phyloP scores from a whole-genome alignment of 2,329 filamentous ascomycete species.

The Aspergillus uvarum region DNA sequence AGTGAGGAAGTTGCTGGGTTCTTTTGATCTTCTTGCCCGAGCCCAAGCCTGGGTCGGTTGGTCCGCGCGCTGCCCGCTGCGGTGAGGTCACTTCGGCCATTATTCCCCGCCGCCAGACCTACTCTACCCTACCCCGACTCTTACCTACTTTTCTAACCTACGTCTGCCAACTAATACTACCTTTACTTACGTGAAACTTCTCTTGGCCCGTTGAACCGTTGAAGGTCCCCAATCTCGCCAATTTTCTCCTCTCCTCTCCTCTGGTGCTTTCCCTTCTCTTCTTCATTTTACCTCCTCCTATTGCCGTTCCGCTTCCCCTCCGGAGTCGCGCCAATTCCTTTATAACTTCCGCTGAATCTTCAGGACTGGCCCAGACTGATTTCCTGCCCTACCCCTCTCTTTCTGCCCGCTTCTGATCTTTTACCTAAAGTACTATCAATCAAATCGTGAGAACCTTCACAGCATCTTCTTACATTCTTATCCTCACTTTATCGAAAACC shows the following conservation, averaged over 20 bases:
- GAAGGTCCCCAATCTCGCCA: not conserved
- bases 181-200: too few species aligned
- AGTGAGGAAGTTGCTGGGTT: constrained; percentile 26
- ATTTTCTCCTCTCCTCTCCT: not conserved
- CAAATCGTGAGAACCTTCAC: not conserved
- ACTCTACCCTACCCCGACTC: too few species aligned
- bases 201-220: not conserved
- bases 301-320: not conserved
- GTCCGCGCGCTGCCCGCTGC: constrained; percentile 22
- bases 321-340: not conserved
- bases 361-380: not conserved
- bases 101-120: constrained; percentile 11
- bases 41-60: constrained; percentile 19
- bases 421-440: not conserved
- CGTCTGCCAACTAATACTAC: not conserved
- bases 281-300: not conserved
- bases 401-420: not conserved
- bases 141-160: too few species aligned
- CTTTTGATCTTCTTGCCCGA: constrained; percentile 8
- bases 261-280: not conserved
- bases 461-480: not conserved
- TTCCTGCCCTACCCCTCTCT: not conserved
- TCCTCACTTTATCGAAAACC: not conserved
- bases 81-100: constrained; percentile 16
- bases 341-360: not conserved